phyloP scores from a whole-genome alignment of 257 asterid species.

The Galeopsis tetrahit region DNA sequence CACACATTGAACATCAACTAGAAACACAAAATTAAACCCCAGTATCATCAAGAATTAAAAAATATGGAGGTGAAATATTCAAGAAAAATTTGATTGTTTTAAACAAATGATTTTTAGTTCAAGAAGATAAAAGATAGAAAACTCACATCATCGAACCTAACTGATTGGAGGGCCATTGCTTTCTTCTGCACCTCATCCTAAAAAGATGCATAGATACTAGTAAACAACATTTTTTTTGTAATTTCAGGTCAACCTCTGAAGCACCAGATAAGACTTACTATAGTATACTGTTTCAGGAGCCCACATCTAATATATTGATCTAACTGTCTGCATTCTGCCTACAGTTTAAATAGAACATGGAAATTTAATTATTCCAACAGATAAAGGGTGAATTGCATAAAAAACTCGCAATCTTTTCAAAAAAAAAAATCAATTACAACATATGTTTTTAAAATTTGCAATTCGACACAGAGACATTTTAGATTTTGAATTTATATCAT shows the following conservation, averaged over 20 bases:
- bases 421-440: too few species aligned
- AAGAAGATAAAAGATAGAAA: conserved; percentile 1
- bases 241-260: conserved; percentile 20
- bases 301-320: conserved; percentile 70
- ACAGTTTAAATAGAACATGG: conserved; percentile 33
- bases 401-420: too few species aligned
- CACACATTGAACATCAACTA: background rate
- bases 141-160: conserved; percentile 60
- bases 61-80: background rate
- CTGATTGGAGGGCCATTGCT: conserved; percentile 62
- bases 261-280: conserved; percentile 53
- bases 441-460: too few species aligned
- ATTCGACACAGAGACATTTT: too few species aligned
- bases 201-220: conserved; percentile 30
- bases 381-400: too few species aligned
- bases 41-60: background rate
- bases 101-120: background rate
- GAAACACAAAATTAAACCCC: conserved; percentile 6
- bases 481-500: too few species aligned
- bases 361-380: background rate
- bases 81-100: background rate
- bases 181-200: conserved; percentile 70
- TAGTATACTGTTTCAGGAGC: conserved; percentile 62
- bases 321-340: conserved; percentile 77
- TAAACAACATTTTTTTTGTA: background rate